Conservation (phyloP, 2,329 filamentous ascomycete species). For the Pleomassaria siparia region DNA sequence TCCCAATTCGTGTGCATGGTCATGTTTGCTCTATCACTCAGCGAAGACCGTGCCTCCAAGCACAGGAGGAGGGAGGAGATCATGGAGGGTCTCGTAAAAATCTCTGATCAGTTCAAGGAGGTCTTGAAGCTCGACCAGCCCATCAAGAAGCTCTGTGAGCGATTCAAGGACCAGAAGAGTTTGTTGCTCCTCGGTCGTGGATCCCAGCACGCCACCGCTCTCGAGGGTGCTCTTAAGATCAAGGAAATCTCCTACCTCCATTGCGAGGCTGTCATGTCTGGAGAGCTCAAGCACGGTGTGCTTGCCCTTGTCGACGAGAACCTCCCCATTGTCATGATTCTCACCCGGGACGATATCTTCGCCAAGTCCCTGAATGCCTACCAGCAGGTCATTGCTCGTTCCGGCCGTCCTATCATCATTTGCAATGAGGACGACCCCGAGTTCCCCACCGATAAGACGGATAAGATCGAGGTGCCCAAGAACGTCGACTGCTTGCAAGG, state of each 20-base stretch:
- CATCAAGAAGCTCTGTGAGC: constrained; percentile 92
- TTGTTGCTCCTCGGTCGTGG: constrained; percentile 90
- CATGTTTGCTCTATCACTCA: constrained; percentile 97
- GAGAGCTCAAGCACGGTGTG: constrained; percentile 98
- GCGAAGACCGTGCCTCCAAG: constrained; percentile 96
- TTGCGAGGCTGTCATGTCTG: constrained; percentile 99
- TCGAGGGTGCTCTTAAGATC: constrained; percentile 97
- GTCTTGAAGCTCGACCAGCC: constrained; percentile 88
- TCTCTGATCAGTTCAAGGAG: constrained; percentile 89
- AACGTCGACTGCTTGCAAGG: constrained; percentile 95
- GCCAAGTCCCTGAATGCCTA: constrained; percentile 99
- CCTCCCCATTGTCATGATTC: constrained; percentile 98
- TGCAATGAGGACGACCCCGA: constrained; percentile 90
- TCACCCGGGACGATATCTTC: constrained; percentile 94
- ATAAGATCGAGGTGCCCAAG: constrained; percentile 96
- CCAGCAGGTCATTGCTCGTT: constrained; percentile 96
- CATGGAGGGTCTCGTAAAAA: constrained; percentile 84
- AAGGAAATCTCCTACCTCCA: constrained; percentile 99
- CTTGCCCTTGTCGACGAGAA: constrained; percentile 97
- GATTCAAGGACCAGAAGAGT: constrained; percentile 97
- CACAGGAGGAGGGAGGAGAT: constrained; percentile 89
- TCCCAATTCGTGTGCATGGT: constrained; percentile 99
- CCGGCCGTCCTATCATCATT: constrained; percentile 96
- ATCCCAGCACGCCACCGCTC: constrained; percentile 92
- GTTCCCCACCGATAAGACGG: constrained; percentile 83